Evolutionary conservation across 129 eudicot species (phyloP).

Genomic region (Mikania micrantha): DNA sequence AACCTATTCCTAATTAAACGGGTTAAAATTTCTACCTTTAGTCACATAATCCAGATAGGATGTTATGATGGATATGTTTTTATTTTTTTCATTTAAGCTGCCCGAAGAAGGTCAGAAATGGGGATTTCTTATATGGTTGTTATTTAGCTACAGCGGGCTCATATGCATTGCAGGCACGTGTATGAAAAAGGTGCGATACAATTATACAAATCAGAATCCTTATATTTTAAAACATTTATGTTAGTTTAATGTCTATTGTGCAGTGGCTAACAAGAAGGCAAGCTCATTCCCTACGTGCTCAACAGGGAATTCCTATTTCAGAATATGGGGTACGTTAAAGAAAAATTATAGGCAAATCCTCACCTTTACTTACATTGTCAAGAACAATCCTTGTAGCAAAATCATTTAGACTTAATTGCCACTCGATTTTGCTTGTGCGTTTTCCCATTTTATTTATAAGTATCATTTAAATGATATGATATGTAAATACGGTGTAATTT

Average conservation of each 20-base stretch:
- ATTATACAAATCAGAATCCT: background rate
- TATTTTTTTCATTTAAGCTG: slow-evolving; percentile 49
- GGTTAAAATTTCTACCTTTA: background rate
- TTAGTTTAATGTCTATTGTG: slow-evolving; percentile 3
- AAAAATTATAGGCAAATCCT: no score
- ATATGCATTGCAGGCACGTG: slow-evolving; percentile 65
- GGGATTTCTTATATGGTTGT: slow-evolving; percentile 98
- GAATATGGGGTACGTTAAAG: slow-evolving; percentile 66
- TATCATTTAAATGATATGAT: no score
- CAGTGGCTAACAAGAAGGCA: slow-evolving; percentile 95
- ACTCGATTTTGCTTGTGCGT: no score
- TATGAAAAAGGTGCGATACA: slow-evolving; percentile 57
- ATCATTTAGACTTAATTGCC: no score
- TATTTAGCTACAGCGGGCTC: slow-evolving; percentile 93
- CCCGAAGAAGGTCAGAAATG: slow-evolving; percentile 98
- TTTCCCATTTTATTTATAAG: no score
- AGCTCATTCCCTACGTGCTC: slow-evolving; percentile 81
- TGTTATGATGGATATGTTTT: background rate
- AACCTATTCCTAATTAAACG: background rate
- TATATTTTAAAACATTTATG: background rate
- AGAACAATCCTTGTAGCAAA: no score
- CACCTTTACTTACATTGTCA: no score
- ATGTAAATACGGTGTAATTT: no score
- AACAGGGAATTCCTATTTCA: slow-evolving; percentile 93
- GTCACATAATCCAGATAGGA: background rate